Conservation (phyloP, 2,329 filamentous ascomycete genomes). For the Xylaria sp. region DNA sequence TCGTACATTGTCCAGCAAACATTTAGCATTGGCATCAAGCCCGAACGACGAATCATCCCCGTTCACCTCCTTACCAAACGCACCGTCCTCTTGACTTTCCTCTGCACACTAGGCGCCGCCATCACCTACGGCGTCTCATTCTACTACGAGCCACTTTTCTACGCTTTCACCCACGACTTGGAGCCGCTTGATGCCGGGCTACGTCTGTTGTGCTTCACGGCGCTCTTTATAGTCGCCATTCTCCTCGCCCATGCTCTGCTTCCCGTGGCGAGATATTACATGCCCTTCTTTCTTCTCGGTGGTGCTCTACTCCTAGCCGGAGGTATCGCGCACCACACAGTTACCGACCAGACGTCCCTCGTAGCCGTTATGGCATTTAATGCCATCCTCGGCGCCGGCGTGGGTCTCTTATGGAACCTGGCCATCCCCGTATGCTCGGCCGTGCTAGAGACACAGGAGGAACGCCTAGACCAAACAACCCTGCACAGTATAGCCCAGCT, state of each 20-base stretch:
- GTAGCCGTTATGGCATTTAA: constrained; percentile 41
- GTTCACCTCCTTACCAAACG: constrained; percentile 48
- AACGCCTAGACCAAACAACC: constrained; percentile 39
- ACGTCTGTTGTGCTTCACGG: constrained; percentile 45
- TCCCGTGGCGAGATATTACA: constrained; percentile 46
- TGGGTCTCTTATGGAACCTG: constrained; percentile 42
- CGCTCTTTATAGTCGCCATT: constrained; percentile 28
- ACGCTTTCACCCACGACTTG: constrained; percentile 54
- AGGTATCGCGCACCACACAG: constrained; percentile 36
- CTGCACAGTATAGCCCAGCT: constrained; percentile 45
- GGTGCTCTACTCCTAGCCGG: constrained; percentile 37
- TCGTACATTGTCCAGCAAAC: constrained; percentile 53
- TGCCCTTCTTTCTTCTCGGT: constrained; percentile 40
- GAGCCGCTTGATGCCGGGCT: constrained; percentile 47
- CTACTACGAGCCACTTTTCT: constrained; percentile 60
- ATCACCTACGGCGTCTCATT: constrained; percentile 46
- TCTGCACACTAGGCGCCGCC: constrained; percentile 44
- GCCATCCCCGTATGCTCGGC: constrained; percentile 40
- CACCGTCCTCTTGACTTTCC: constrained; percentile 50
- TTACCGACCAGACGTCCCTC: constrained; percentile 35
- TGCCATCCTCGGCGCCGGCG: constrained; percentile 41
- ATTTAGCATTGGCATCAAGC: constrained; percentile 48
- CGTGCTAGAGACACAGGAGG: constrained; percentile 34
- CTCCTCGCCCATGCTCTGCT: constrained; percentile 45
- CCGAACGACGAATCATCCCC: constrained; percentile 51